Evolutionary conservation across 768 basidiomycete genomes (phyloP).

Genomic region (Melanogaster broomeanus): DNA sequence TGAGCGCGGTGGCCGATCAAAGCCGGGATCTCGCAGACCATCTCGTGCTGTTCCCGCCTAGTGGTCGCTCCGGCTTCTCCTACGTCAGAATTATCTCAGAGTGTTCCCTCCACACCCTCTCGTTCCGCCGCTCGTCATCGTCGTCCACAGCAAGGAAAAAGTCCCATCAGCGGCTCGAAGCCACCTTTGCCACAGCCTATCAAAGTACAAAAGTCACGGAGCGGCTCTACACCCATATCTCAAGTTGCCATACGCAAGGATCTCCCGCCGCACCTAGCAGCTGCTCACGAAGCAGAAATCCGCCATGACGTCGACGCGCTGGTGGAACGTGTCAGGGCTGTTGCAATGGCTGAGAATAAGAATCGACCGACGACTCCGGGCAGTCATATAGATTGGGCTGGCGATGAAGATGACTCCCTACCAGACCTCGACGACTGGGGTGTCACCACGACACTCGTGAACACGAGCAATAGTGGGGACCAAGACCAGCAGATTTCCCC

Average conservation of each 20-base stretch:
- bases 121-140: conserved; percentile 50
- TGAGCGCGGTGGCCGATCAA: conserved; percentile 24
- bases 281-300: conserved; percentile 44
- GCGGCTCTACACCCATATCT: conserved; percentile 19
- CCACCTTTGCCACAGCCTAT: conserved; percentile 18
- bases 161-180: conserved; percentile 15
- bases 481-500: conserved; percentile 58
- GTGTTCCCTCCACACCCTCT: conserved; percentile 35
- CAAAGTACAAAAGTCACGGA: conserved; percentile 37
- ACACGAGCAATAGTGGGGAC: conserved; percentile 26
- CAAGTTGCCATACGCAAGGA: conserved; percentile 48
- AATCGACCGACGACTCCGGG: conserved; percentile 69
- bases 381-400: conserved; percentile 88
- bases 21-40: conserved; percentile 21
- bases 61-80: conserved; percentile 25
- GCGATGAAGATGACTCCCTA: conserved; percentile 77
- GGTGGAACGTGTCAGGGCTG: conserved; percentile 74
- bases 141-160: conserved; percentile 44
- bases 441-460: conserved; percentile 47
- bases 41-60: conserved; percentile 21
- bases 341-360: conserved; percentile 66
- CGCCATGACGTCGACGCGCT: conserved; percentile 72
- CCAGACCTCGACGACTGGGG: conserved; percentile 90
- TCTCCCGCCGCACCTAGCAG: conserved; percentile 56
- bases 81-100: conserved; percentile 15